A percentile compares a stretch with the other conserved stretches of the same genome.
Conservation (phyloP, 2,329 filamentous ascomycete genomes). For the Fusarium neocosmosporiellum region DNA sequence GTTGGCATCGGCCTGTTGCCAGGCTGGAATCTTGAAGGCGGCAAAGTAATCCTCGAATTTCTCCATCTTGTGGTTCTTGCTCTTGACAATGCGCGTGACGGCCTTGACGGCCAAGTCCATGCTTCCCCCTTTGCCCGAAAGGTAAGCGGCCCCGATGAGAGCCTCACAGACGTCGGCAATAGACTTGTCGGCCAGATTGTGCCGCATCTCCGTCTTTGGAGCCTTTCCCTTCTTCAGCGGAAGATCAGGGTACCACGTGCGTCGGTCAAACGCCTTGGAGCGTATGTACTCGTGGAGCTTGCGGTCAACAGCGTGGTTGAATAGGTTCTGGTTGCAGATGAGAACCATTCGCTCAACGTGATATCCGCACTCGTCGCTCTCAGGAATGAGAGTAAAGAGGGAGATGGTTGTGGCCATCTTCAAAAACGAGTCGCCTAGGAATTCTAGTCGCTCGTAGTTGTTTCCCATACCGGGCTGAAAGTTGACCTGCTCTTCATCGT, state of each 20-base stretch:
- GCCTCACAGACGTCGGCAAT: constrained; percentile 96
- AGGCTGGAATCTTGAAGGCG: constrained; percentile 75
- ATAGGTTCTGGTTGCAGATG: constrained; percentile 91
- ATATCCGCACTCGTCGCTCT: constrained; percentile 85
- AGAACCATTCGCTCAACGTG: constrained; percentile 92
- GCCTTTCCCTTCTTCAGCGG: constrained; percentile 79
- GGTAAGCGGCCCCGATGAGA: constrained; percentile 85
- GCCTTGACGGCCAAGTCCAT: constrained; percentile 71
- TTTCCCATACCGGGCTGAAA: constrained; percentile 88
- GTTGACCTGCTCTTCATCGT: constrained; percentile 74
- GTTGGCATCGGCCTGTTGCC: constrained; percentile 72
- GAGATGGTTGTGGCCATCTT: constrained; percentile 97
- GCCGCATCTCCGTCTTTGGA: constrained; percentile 58
- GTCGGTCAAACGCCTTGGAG: constrained; percentile 82
- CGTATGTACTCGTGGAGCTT: constrained; percentile 81
- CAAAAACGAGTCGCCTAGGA: constrained; percentile 91
- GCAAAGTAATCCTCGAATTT: constrained; percentile 79
- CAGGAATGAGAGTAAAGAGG: constrained; percentile 79
- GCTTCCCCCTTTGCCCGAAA: constrained; percentile 57
- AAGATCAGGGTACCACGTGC: constrained; percentile 89
- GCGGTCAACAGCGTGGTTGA: constrained; percentile 76
- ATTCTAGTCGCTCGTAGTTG: constrained; percentile 95
- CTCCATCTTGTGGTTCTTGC: constrained; percentile 74
- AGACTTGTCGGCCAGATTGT: constrained; percentile 85
- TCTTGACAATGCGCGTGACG: constrained; percentile 77